These are phyloP conservation scores for Triangularia verruculosa DNA, from an alignment of 2,329 filamentous ascomycete genomes.

Conservation along the genomic window DNA sequence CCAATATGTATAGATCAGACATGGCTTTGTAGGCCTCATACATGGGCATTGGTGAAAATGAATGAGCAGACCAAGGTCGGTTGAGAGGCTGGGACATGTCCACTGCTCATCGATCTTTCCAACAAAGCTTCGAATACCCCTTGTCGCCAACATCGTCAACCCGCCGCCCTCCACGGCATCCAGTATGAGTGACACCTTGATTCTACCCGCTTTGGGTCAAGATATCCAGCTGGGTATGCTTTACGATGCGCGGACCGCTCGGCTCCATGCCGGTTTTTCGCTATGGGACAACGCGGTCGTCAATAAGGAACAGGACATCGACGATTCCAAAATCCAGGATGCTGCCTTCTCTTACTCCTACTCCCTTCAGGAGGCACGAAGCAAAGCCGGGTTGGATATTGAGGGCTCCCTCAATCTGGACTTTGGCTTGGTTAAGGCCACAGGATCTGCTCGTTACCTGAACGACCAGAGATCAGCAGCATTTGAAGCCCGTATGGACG, in stretches of 20 bases:
- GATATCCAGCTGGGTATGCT: constrained; percentile 4
- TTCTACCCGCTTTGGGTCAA: neutral
- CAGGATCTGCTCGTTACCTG: neutral
- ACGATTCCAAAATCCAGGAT: neutral
- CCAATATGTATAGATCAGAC: too few relatives aligned
- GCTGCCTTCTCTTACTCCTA: neutral
- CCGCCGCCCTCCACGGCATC: too few relatives aligned
- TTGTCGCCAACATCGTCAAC: too few relatives aligned
- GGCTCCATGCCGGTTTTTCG: neutral
- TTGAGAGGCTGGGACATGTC: too few relatives aligned
- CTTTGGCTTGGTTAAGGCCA: neutral
- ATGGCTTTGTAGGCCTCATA: too few relatives aligned
- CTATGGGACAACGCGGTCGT: neutral
- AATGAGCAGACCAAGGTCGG: too few relatives aligned
- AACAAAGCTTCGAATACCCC: too few relatives aligned
- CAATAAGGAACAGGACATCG: neutral
- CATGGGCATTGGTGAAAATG: too few relatives aligned
- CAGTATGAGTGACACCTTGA: too few relatives aligned
- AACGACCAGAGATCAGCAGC: neutral
- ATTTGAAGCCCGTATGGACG: neutral
- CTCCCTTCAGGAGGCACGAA: neutral
- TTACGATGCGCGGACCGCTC: neutral
- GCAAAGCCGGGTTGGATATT: neutral
- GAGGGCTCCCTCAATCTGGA: neutral
- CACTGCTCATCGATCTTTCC: too few relatives aligned